Base-by-base conservation (phyloP, 1,284 basidiomycete genomes). In the Gymnopus androsaceus region DNA sequence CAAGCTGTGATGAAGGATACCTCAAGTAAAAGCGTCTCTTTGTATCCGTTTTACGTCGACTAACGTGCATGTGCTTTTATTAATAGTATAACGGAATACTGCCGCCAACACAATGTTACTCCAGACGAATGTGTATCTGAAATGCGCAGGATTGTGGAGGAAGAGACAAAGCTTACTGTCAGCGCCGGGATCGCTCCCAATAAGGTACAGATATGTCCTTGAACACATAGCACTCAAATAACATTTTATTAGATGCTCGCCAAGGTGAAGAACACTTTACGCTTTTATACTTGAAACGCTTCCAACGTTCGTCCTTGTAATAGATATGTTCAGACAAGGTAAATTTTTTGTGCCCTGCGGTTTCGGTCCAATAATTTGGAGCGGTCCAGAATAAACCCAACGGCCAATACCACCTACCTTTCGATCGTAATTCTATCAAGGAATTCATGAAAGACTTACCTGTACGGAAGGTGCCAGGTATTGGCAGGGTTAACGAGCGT, bases 321-420 rank as follows among this genome's bases (percentile, higher is more conserved):
- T n/a, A 95, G 90, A 96, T 97, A 53, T 95, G 92, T 67, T 96
- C 94, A 38, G 95, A 98, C 69, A 92, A 89, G 76, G 88, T 87
- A 53, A 34, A 57, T 47, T 17, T 14, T 21, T 23, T 28, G 8
- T 40, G 7, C 34, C 31, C 33, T n/a, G n/a, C 12, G 8, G 23
- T 9, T 15, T 37, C 34, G 8, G 2, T 28, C 2, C 27, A 7
- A 38, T 28, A 7, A 15, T 28, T 8, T 23, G 9, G 15, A 12
- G 36, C 30, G 34, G 5, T 34, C 4, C 14, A 91, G 86, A 97
- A 97, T 72, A 98, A 98, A 73, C 95, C 95, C 0, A 92, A 97
- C 66, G 95, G 94, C 1, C 92, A 95, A 69, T 97, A 84, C 64
- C 81, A 84, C 63, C 80, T 96, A 33, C 74, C 84, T 3, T 92